Conservation (phyloP, 768 basidiomycete species). For the Guyanaporus albipodus region DNA sequence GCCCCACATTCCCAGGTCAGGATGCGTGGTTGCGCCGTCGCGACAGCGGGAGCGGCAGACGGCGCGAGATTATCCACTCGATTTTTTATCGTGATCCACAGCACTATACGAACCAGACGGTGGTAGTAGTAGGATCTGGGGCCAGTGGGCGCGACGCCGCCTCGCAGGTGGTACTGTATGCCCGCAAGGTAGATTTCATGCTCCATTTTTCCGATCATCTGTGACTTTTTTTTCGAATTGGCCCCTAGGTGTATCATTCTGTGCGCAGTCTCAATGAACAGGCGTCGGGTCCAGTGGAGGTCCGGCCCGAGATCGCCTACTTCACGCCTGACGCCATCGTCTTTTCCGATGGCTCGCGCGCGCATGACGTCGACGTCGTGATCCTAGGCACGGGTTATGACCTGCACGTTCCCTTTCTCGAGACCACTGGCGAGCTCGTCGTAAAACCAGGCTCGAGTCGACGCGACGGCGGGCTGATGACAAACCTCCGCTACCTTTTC, state of each 20-base stretch:
- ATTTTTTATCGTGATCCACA: conserved; percentile 50
- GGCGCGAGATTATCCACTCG: conserved; percentile 47
- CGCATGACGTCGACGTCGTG: conserved; percentile 41
- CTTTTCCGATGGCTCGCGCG: conserved; percentile 44
- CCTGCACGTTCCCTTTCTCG: conserved; percentile 47
- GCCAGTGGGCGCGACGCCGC: conserved; percentile 46
- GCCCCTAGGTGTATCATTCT: conserved; percentile 33
- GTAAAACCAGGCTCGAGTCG: conserved; percentile 16
- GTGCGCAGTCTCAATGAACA: conserved; percentile 27
- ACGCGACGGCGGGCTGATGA: conserved; percentile 32
- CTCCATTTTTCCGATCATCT: neutral
- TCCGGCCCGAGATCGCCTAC: conserved; percentile 45
- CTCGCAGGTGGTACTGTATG: conserved; percentile 37
- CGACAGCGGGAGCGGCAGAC: conserved; percentile 2
- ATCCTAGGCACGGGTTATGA: conserved; percentile 57
- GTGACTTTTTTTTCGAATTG: neutral
- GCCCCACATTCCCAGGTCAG: conserved; percentile 44
- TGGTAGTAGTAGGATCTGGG: conserved; percentile 50
- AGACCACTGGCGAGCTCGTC: conserved; percentile 22
- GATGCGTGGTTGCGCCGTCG: conserved; percentile 43
- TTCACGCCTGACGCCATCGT: conserved; percentile 43
- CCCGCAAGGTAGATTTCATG: conserved; percentile 38
- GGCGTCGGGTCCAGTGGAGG: conserved; percentile 19
- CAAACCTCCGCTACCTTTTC: conserved; percentile 52
- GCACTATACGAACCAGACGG: conserved; percentile 37